Base-by-base conservation (phyloP, 768 basidiomycete species). In the Dioszegia aurantiaca region DNA sequence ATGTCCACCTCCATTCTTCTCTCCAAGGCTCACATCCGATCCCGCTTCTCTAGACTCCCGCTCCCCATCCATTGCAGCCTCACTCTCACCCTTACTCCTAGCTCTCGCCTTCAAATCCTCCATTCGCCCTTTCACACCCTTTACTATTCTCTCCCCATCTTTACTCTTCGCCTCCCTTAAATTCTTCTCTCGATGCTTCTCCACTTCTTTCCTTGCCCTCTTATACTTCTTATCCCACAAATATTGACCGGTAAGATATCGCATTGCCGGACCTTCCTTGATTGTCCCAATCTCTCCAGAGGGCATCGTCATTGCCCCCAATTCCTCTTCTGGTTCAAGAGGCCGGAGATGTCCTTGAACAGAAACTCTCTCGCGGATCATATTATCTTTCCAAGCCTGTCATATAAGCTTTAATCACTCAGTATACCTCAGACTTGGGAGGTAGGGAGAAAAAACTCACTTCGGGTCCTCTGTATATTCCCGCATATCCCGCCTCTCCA, bases 351-450 rank as follows among this genome's bases (percentile, higher is more conserved):
- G 75, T 6, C 95, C 95, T 10, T 81, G 82, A 0, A 85, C 88
- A 1, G 87, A 86, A 26, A 98, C 85, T 19, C 95, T 83, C 77
- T 98, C 94, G 33, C 94, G 84, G 55, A 98, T 89, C 86, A 98
- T 95, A 36, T 81, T 79, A 49, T 82, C 82, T 19, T 57, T 67
- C 63, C 75, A 78, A 5, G 77, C 76, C 67, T 71, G 51, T 12
- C 9, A 16, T 4, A 19, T 41, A 17, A 40, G 39, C 42, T 51
- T 6, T 33, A 3, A 1, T 8, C 36, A 30, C 19, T 11, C 0
- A 16, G 21, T 11, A 1, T 8, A 43, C 41, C 19, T 11, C 0
- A 16, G 21, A 23, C 23, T 21, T 21, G 36, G 42, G 1, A 30
- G 26, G 33, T 2, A 27, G 16, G 19, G 16, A 43, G 12, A 17